Percentiles rank a stretch among this genome's conserved stretches.
Evolutionary conservation across 1,139 yeast genomes (phyloP).

Genomic region (Yamadazyma oceani): DNA sequence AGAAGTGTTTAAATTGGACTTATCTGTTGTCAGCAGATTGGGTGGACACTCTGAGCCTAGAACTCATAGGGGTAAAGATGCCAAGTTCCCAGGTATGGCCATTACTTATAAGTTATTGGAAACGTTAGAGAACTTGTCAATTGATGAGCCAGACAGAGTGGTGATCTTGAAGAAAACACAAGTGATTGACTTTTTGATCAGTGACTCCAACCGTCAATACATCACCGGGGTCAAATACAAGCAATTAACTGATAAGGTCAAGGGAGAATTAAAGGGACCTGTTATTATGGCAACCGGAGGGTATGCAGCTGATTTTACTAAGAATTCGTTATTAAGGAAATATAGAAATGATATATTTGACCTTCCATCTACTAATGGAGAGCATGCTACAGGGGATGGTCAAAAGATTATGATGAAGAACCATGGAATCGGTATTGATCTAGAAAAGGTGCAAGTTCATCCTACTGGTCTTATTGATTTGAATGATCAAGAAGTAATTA

Average conservation of each 20-base stretch:
- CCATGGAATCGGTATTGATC: conserved; percentile 65
- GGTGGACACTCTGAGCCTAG: conserved; percentile 78
- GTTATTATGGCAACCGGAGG: conserved; percentile 84
- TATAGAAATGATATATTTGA: conserved; percentile 63
- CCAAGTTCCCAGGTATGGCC: conserved; percentile 75
- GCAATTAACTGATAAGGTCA: conserved; percentile 35
- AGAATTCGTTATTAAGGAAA: conserved; percentile 48
- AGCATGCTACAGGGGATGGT: conserved; percentile 78
- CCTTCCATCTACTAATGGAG: conserved; percentile 73
- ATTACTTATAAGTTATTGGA: conserved; percentile 64
- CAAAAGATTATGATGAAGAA: conserved; percentile 57
- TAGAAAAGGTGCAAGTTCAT: conserved; percentile 79
- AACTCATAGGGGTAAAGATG: conserved; percentile 70
- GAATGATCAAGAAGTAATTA: conserved; percentile 49
- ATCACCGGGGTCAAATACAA: conserved; percentile 53
- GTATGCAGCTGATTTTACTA: conserved; percentile 61
- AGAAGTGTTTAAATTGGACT: conserved; percentile 55
- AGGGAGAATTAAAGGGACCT: conserved; percentile 45
- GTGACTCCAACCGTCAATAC: conserved; percentile 17
- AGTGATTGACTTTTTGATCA: conserved; percentile 51
- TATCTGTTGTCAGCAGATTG: conserved; percentile 64
- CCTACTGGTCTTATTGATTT: conserved; percentile 81
- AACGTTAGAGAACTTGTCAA: conserved; percentile 50
- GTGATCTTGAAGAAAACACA: conserved; percentile 53
- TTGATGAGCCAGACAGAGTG: conserved; percentile 51